Base-by-base conservation (phyloP, 2,329 filamentous ascomycete genomes). In the Cladosporium sp. region DNA sequence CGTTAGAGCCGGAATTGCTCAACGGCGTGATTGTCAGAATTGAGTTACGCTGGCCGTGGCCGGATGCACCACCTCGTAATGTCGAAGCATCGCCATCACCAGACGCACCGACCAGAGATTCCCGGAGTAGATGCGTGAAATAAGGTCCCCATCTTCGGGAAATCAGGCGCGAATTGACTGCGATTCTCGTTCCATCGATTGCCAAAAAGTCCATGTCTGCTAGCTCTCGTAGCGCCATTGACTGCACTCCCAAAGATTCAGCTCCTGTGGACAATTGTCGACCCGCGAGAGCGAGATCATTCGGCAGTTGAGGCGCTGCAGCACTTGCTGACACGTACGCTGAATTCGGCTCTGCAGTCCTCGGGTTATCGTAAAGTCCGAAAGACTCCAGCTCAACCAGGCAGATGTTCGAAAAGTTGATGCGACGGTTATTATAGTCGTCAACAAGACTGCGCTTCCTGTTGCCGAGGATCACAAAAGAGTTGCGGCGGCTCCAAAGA, bases 331-430 rank as follows among this genome's bases (percentile, higher is more conserved):
- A 97, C 64, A 90, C 84, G 76, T 95, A 97, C 11, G 89, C 90
- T 0, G 93, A 96, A 71, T 92, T 88, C 1, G 94, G 91, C 5
- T 87, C 83, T 0, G 85, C 87, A 75, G 89, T 91, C 69, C 93
- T 88, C 13, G 95, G 93, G 76, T 98, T 99, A 75, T 98, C 94
- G 76, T 97, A 98, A 51, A 99, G 88, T 1, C 95, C 95, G 80
- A 98, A 99, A 0, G 95, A 93, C 76, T 99, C 95, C 13, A 99
- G 83, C 78, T 99, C 95, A 10, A 99, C 94, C 84, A 98, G 91
- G 77, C 95, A 98, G 30, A 98, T 88, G 74, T 99, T 96, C 11
- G 91, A 91, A 76, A 98, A 99, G 78, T 99, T 99, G 79, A 99
- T 96, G 28, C 95, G 90, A 13, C 95, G 90, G 74, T 98, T 95